Conservation (phyloP, 257 asterid genomes). For the Asclepias syriaca region DNA sequence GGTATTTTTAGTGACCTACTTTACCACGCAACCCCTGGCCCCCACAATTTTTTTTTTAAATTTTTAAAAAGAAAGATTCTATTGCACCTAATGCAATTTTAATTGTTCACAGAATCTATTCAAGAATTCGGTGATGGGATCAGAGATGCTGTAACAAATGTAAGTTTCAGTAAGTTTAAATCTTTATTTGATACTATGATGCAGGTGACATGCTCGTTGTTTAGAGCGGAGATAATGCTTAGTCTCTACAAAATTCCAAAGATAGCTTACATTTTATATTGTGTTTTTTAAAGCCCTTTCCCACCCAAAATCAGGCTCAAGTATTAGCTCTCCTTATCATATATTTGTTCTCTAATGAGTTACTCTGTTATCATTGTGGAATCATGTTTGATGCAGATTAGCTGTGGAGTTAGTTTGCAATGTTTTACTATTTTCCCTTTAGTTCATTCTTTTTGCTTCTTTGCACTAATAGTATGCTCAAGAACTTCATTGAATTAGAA, state of each 20-base stretch:
- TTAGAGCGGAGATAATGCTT: background rate
- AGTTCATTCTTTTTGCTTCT: too few relatives aligned
- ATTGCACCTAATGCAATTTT: background rate
- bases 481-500: background rate
- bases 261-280: background rate
- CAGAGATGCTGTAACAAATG: slow-evolving; percentile 37
- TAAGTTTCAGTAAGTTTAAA: slow-evolving; percentile 29
- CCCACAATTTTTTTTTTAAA: too few relatives aligned
- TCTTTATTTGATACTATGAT: background rate
- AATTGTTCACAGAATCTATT: slow-evolving; percentile 45
- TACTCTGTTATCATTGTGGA: background rate
- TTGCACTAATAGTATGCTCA: background rate
- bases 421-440: background rate
- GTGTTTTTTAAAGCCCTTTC: background rate
- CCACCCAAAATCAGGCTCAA: background rate
- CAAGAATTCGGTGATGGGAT: slow-evolving; percentile 31
- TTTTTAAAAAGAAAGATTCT: background rate
- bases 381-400: background rate
- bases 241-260: background rate
- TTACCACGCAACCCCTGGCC: too few relatives aligned
- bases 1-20: too few relatives aligned
- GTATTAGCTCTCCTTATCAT: too few relatives aligned
- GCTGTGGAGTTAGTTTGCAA: background rate
- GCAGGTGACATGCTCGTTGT: background rate
- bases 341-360: background rate